phyloP scores from a whole-genome alignment of 768 basidiomycete species.

The Galerina sulciceps region DNA sequence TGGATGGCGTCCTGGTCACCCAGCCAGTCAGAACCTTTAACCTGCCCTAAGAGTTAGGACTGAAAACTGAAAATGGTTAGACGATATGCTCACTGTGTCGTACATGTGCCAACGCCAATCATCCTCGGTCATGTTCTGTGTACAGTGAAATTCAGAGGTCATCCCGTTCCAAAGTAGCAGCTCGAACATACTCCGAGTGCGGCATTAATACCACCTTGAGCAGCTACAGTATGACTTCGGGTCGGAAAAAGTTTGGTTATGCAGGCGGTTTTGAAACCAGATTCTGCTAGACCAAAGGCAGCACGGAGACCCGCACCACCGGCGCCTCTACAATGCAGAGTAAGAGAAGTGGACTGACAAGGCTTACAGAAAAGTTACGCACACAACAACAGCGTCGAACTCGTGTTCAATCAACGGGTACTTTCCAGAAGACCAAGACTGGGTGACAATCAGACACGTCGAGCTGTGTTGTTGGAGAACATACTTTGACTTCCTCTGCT shows the following conservation, averaged over 20 bases:
- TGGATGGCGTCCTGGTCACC: slow-evolving; percentile 99
- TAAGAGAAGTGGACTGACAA: slow-evolving; percentile 9
- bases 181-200: slow-evolving; percentile 78
- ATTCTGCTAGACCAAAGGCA: slow-evolving; percentile 97
- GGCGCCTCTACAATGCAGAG: slow-evolving; percentile 68
- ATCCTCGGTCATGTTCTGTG: slow-evolving; percentile 97
- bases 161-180: slow-evolving; percentile 1
- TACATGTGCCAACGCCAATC: slow-evolving; percentile 99
- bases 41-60: slow-evolving; percentile 48
- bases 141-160: slow-evolving; percentile 6
- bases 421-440: slow-evolving; percentile 84
- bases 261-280: slow-evolving; percentile 98
- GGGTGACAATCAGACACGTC: slow-evolving; percentile 20
- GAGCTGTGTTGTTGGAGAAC: slow-evolving; percentile 9
- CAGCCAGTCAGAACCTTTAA: slow-evolving; percentile 99
- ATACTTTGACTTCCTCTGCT: slow-evolving; percentile 83
- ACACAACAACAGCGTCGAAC: slow-evolving; percentile 99
- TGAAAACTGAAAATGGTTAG: slow-evolving; percentile 4
- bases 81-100: slow-evolving; percentile 68
- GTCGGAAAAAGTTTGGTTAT: slow-evolving; percentile 99
- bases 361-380: slow-evolving; percentile 40
- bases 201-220: slow-evolving; percentile 99
- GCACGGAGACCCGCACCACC: slow-evolving; percentile 98
- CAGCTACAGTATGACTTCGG: slow-evolving; percentile 97
- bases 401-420: slow-evolving; percentile 99